Evolutionary conservation across 2,329 filamentous ascomycete genomes (phyloP).

Genomic region (Boeremia exigua): DNA sequence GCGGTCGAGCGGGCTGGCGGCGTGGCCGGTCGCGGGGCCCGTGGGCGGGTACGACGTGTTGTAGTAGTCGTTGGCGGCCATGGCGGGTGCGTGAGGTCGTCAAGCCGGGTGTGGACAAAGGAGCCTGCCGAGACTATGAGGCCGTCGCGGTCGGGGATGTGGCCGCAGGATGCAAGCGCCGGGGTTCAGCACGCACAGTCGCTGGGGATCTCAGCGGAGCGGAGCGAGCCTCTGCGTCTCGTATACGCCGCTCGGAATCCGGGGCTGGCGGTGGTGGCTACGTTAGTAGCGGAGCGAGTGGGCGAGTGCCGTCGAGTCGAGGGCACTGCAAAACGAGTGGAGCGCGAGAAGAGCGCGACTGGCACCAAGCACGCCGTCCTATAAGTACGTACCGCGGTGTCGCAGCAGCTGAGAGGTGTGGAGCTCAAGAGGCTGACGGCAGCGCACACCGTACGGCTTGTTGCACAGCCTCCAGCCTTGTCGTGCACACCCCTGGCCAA

Average conservation of each 20-base stretch:
- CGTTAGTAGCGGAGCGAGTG: background rate
- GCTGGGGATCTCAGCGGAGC: background rate
- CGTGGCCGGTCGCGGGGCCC: slow-evolving; percentile 18
- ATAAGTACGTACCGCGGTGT: background rate
- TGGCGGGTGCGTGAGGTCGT: slow-evolving; percentile 29
- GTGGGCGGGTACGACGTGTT: slow-evolving; percentile 49
- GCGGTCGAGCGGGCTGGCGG: slow-evolving; percentile 35
- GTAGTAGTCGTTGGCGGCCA: slow-evolving; percentile 68
- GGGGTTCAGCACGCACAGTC: background rate
- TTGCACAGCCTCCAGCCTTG: slow-evolving; percentile 17
- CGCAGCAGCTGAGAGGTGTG: background rate
- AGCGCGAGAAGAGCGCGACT: slow-evolving; percentile 12
- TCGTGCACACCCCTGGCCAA: slow-evolving; percentile 3
- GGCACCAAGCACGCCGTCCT: background rate
- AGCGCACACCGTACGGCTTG: slow-evolving; percentile 5
- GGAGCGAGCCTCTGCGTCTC: background rate
- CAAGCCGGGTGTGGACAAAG: background rate
- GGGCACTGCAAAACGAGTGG: slow-evolving; percentile 2
- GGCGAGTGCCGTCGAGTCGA: background rate
- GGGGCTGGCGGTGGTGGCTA: background rate
- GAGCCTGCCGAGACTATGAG: background rate
- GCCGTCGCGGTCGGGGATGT: background rate
- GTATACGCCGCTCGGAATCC: slow-evolving; percentile 3
- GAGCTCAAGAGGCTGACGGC: slow-evolving; percentile 12
- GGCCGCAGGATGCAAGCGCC: background rate